Conservation (phyloP, 345 rosid genomes). For the Eucalyptus sp. region DNA sequence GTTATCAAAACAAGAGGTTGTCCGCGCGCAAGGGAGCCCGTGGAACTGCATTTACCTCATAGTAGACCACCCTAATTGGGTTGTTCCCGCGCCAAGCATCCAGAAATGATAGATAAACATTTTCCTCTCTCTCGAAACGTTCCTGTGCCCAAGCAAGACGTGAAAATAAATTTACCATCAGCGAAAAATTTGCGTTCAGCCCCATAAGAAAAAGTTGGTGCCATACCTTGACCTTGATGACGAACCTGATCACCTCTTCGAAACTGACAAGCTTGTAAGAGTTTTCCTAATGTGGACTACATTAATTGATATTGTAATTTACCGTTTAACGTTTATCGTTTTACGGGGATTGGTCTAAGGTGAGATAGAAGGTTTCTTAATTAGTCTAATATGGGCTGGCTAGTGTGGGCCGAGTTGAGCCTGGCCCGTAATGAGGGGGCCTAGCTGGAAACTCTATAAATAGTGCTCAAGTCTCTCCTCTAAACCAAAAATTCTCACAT, state of each 20-base stretch:
- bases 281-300: no score
- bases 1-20: neutral
- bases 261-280: conserved; percentile 73
- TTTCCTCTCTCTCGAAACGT: conserved; percentile 20
- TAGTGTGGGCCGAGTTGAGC: no score
- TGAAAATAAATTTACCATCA: neutral
- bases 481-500: no score
- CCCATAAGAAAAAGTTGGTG: neutral
- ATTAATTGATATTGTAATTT: no score
- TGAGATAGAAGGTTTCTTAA: no score
- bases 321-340: no score
- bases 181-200: neutral
- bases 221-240: conserved; percentile 16
- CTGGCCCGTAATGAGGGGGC: no score
- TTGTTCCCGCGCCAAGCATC: conserved; percentile 14
- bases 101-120: conserved; percentile 21
- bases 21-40: neutral
- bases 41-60: neutral
- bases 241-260: conserved; percentile 32
- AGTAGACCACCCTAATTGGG: neutral
- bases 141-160: conserved; percentile 1
- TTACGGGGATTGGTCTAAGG: no score
- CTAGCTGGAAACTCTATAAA: no score
- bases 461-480: no score
- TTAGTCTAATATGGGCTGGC: no score